Evolutionary conservation across 352 stramenopile species (phyloP), one percentile per base, ranked within the genome.

Genomic region (Phytophthora tubulina): DNA sequence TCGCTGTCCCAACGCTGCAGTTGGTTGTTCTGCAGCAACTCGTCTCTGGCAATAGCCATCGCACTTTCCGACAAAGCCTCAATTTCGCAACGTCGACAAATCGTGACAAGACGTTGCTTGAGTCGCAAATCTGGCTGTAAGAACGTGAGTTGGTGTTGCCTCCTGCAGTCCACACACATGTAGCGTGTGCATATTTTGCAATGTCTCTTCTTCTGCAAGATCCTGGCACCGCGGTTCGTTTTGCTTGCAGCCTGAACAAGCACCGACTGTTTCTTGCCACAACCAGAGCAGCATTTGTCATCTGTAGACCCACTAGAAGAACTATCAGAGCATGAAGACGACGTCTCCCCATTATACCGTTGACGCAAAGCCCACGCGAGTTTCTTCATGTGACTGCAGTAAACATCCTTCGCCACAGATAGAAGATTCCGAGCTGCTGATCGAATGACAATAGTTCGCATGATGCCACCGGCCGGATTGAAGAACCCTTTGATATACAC

Each of bases 351-450:
- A 39, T 56, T 63, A 45, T 76, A 70, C 39, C 62, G 63, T 17
- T 70, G 56, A n/a, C 70, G 66, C 27, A 91, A 21, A 1, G 80
- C 72, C 80, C 82, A 91, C 58, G 72, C 63, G 31, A 92, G 77
- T 51, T 92, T 92, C 63, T 90, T 90, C 82, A 88, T 89, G 21
- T 85, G 73, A 8, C 72, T 74, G 54, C 84, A 92, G 35, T 85
- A 63, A 4, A 84, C 78, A 55, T 80, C 67, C 14, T 80, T 80
- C 2, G 70, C 62, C 2, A 80, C 49, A 0, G 73, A 78, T 4
- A 90, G 56, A 9, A 90, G 57, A 1, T 68, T 54, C 7, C 81
- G 72, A 30, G 72, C 70, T 0, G 72, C 69, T 0, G 78, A 83
- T 5, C 64, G 70, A 6, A 79, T 70, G 0, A 80, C 63, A 21